phyloP scores from a whole-genome alignment of 164 flowering plant species.

The Hamamelis virginiana region DNA sequence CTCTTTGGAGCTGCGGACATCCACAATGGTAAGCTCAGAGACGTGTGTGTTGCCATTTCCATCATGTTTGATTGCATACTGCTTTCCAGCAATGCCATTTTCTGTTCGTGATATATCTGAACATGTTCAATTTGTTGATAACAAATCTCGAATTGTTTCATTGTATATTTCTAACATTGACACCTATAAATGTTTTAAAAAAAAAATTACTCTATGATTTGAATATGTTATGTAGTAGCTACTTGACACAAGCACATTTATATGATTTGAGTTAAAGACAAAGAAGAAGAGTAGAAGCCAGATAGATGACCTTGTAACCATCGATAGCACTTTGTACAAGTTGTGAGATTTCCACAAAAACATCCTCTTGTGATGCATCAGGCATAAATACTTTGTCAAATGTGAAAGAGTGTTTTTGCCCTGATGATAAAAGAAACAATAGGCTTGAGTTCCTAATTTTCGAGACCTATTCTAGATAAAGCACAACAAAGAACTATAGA shows the following conservation, averaged over 20 bases:
- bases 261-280: neutral
- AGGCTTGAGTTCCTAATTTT: neutral
- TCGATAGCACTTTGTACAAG: slow-evolving; percentile 98
- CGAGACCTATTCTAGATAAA: no score
- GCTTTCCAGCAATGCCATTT: slow-evolving; percentile 53
- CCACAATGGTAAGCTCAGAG: no score
- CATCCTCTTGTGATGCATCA: slow-evolving; percentile 83
- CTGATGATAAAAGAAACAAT: slow-evolving; percentile 36
- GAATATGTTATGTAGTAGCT: no score
- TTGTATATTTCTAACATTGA: slow-evolving; percentile 95
- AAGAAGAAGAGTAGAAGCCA: neutral
- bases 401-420: slow-evolving; percentile 88
- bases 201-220: neutral
- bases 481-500: no score
- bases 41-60: slow-evolving; percentile 83
- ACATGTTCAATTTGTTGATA: slow-evolving; percentile 48
- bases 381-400: no score
- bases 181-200: slow-evolving; percentile 42
- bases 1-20: no score
- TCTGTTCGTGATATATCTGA: slow-evolving; percentile 40
- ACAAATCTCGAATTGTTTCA: no score
- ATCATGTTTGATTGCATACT: slow-evolving; percentile 85
- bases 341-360: slow-evolving; percentile 94
- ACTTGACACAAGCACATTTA: no score
- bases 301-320: slow-evolving; percentile 80